A percentile compares a stretch with the other conserved stretches of the same genome.
Conservation (phyloP, 2,329 filamentous ascomycete species). For the Nemania bipapillata region DNA sequence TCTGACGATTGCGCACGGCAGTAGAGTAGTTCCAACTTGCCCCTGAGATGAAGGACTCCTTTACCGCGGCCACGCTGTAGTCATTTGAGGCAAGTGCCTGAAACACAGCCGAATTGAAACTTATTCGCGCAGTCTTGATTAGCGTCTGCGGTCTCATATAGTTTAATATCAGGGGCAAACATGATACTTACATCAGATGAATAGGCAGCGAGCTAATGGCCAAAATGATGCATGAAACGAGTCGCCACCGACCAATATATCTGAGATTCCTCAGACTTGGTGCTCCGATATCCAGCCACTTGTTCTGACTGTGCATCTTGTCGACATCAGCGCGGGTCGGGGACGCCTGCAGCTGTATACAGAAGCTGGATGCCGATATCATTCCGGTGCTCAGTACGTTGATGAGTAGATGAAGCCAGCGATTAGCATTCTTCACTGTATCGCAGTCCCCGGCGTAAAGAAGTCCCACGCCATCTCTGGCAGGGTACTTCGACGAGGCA, state of each 20-base stretch:
- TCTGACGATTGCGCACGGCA: slow-evolving; percentile 37
- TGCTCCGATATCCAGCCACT: slow-evolving; percentile 38
- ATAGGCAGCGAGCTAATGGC: slow-evolving; percentile 35
- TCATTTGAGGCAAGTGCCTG: slow-evolving; percentile 37
- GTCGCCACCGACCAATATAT: slow-evolving; percentile 29
- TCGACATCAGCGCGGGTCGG: slow-evolving; percentile 36
- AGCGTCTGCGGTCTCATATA: background rate
- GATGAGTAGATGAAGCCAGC: slow-evolving; percentile 33
- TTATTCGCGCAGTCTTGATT: slow-evolving; percentile 12
- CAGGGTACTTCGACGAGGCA: slow-evolving; percentile 20
- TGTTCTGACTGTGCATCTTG: slow-evolving; percentile 21
- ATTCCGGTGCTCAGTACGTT: slow-evolving; percentile 33
- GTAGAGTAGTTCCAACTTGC: slow-evolving; percentile 27
- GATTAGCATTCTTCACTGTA: slow-evolving; percentile 27
- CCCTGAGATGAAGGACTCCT: slow-evolving; percentile 36
- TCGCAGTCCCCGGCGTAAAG: slow-evolving; percentile 32
- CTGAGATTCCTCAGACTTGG: slow-evolving; percentile 37
- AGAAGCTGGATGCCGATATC: slow-evolving; percentile 36
- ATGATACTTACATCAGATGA: slow-evolving; percentile 36
- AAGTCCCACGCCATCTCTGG: slow-evolving; percentile 32
- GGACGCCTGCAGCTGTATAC: slow-evolving; percentile 36
- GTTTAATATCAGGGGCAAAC: background rate
- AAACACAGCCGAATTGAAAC: slow-evolving; percentile 42
- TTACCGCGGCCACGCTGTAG: slow-evolving; percentile 38
- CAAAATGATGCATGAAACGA: slow-evolving; percentile 26